phyloP scores from a whole-genome alignment of 495 filamentous ascomycete genomes.

The Penicillium manginii region DNA sequence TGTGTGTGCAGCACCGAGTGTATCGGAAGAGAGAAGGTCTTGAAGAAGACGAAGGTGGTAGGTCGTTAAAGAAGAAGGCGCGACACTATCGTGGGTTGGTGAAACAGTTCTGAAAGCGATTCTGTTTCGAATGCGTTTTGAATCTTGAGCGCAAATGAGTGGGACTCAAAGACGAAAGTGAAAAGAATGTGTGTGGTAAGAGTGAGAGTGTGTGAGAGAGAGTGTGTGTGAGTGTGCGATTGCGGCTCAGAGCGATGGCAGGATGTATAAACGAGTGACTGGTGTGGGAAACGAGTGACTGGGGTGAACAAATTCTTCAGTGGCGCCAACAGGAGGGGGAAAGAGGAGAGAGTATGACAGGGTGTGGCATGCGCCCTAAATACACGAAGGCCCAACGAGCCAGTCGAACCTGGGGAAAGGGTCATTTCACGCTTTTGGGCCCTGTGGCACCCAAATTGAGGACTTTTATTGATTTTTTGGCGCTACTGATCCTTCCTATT shows the following conservation, averaged over 20 bases:
- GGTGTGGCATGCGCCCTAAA: constrained; percentile 30
- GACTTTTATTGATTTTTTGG: constrained; percentile 16
- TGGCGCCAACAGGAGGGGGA: constrained; percentile 20
- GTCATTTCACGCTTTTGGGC: constrained; percentile 3
- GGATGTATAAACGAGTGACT: constrained; percentile 28
- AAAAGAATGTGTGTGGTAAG: constrained; percentile 1
- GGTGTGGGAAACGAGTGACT: constrained; percentile 25
- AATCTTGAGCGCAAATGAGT: constrained; percentile 30
- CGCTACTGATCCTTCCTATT: constrained; percentile 12
- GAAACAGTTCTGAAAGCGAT: constrained; percentile 7
- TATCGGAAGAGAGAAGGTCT: background rate
- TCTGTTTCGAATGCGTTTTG: constrained; percentile 17
- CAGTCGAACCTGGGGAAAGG: constrained; percentile 21
- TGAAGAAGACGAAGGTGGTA: constrained; percentile 3
- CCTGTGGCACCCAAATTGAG: constrained; percentile 17
- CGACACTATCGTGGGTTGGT: constrained; percentile 12
- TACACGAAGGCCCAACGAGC: constrained; percentile 13
- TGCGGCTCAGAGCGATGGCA: constrained; percentile 28
- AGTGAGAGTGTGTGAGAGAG: constrained; percentile 16
- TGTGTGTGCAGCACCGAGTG: background rate
- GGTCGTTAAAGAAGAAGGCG: constrained; percentile 1
- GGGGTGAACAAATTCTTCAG: constrained; percentile 22
- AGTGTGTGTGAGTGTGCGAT: no score
- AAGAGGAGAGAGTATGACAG: constrained; percentile 25
- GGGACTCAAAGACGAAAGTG: constrained; percentile 20